phyloP scores from a whole-genome alignment of 192 early-diverging fungal genomes.

The Podila epicladia region DNA sequence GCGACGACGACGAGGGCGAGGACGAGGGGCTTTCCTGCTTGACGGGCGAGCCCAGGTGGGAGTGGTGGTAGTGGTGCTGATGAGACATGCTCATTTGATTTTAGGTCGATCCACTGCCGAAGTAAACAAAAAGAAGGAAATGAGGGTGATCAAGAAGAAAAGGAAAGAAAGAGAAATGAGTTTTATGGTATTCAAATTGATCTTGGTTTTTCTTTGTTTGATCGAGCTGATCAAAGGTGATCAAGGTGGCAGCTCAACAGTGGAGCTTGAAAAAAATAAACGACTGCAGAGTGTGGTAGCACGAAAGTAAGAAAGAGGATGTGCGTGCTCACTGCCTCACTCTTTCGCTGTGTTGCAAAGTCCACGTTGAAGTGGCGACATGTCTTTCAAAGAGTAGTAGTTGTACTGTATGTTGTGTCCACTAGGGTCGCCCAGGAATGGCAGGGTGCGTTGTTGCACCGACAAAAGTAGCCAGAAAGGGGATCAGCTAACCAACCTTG shows the following conservation, averaged over 20 bases:
- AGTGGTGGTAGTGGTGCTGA: constrained; percentile 1
- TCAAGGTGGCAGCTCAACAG: background rate
- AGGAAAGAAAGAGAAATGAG: background rate
- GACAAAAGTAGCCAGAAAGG: no score
- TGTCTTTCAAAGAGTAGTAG: no score
- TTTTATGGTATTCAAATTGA: background rate
- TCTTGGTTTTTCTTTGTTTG: background rate
- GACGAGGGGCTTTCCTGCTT: constrained; percentile 4
- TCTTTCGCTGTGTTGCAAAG: no score
- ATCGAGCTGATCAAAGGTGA: background rate
- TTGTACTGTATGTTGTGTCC: no score
- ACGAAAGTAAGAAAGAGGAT: no score
- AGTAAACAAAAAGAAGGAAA: background rate
- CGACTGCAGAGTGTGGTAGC: no score
- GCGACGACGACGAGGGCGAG: background rate
- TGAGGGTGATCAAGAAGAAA: background rate
- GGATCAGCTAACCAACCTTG: no score
- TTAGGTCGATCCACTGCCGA: background rate
- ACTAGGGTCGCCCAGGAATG: no score
- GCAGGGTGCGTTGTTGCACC: no score
- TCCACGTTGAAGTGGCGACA: no score
- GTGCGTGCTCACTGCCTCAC: no score
- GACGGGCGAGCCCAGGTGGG: background rate
- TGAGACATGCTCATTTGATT: constrained; percentile 4
- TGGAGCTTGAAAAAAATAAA: constrained; percentile 3